Percentiles rank a stretch among this genome's conserved stretches.
phyloP scores from a whole-genome alignment of 1,139 yeast species.

The Suhomyces kunorum region DNA sequence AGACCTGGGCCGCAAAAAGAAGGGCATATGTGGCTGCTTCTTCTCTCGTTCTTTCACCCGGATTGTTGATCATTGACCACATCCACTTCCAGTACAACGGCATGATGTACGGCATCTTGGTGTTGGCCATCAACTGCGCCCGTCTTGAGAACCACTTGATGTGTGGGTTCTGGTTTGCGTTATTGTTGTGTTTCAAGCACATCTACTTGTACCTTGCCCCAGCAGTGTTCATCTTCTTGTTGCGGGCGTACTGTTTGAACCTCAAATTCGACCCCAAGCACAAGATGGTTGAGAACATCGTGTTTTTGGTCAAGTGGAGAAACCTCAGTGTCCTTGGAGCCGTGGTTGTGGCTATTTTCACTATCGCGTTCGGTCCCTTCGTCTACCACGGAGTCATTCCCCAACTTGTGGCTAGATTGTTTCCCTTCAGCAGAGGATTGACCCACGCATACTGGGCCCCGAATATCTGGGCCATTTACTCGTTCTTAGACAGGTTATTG shows the following conservation, averaged over 20 bases:
- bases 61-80: constrained; percentile 82
- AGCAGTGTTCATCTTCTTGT: constrained; percentile 78
- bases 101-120: constrained; percentile 81
- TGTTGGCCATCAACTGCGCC: constrained; percentile 73
- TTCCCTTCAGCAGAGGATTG: constrained; percentile 92
- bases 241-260: constrained; percentile 68
- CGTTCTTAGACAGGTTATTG: constrained; percentile 76
- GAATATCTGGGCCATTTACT: constrained; percentile 92
- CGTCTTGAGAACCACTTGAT: constrained; percentile 54
- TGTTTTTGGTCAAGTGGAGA: constrained; percentile 56
- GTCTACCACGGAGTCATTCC: constrained; percentile 62
- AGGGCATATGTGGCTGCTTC: constrained; percentile 77
- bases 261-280: constrained; percentile 35
- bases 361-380: constrained; percentile 81
- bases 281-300: constrained; percentile 31
- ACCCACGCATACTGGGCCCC: constrained; percentile 99
- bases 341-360: constrained; percentile 64
- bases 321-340: constrained; percentile 62
- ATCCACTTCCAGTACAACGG: constrained; percentile 96
- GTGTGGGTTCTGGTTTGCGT: constrained; percentile 75
- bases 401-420: constrained; percentile 66
- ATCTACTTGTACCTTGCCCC: constrained; percentile 93
- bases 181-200: constrained; percentile 88
- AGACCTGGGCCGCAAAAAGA: constrained; percentile 25
- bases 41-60: constrained; percentile 85